Conservation (phyloP, 768 basidiomycete genomes). For the Solioccasus polychromus region DNA sequence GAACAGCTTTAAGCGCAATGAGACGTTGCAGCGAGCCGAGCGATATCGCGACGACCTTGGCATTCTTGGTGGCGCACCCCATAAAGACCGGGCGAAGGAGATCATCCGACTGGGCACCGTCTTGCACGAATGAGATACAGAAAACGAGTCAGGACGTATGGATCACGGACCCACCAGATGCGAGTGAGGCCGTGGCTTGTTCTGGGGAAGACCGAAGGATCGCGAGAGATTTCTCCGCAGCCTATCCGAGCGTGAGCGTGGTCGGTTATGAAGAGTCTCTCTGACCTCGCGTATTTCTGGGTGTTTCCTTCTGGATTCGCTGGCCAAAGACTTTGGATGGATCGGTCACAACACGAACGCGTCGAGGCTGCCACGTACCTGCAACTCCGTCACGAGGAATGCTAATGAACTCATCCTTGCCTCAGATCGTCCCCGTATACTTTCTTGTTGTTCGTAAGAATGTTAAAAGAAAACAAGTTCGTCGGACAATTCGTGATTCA, state of each 20-base stretch:
- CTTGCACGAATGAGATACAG: slow-evolving; percentile 34
- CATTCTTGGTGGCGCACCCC: slow-evolving; percentile 90
- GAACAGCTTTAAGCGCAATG: slow-evolving; percentile 83
- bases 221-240: slow-evolving; percentile 83
- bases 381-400: slow-evolving; percentile 71
- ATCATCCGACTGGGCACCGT: slow-evolving; percentile 77
- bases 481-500: background rate
- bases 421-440: background rate
- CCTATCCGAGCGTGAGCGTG: slow-evolving; percentile 40
- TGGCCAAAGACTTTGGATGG: slow-evolving; percentile 65
- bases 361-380: slow-evolving; percentile 37
- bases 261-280: background rate
- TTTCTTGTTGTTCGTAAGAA: background rate
- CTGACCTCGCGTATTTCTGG: slow-evolving; percentile 90
- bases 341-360: slow-evolving; percentile 6
- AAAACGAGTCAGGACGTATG: background rate
- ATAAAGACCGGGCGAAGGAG: slow-evolving; percentile 87
- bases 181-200: slow-evolving; percentile 65
- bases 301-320: slow-evolving; percentile 85
- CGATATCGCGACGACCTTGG: slow-evolving; percentile 91
- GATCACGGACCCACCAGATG: slow-evolving; percentile 57
- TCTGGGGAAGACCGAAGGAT: slow-evolving; percentile 82
- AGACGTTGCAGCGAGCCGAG: slow-evolving; percentile 89
- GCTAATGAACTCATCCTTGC: slow-evolving; percentile 60
- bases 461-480: background rate